Base-by-base conservation (phyloP, 805 yeast species). In the Naumovozyma castellii region DNA sequence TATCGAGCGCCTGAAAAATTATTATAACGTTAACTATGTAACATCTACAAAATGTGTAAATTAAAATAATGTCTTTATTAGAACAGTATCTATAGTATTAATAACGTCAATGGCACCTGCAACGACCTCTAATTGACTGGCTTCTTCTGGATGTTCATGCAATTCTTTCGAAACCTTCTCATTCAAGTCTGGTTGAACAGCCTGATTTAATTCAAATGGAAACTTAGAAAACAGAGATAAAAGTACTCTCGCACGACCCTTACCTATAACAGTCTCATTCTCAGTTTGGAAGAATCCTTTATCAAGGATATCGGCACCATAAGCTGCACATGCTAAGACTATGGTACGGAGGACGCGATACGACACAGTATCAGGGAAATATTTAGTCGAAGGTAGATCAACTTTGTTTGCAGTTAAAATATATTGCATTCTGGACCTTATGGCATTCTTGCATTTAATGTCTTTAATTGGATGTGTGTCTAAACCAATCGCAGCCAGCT, bases 381-480 rank as follows among this genome's bases (percentile, higher is more conserved):
- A 83, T 47, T 72, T 74, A 34, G 73, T 72, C 27, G 76, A 68
- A 48, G 66, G 67, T 22, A 80, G 54, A 42, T 69, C 72, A 49
- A 82, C 72, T 38, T 81, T 83, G 63, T 95, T 77, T 28, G n/a
- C n/a, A n/a, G n/a, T n/a, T 51, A 92, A 69, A 37, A 86, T 58
- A 34, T 73, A 71, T 46, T 87, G 66, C 19, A 86, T 76, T 52
- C 97, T 75, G 43, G 76, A 72, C 41, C 79, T 78, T 41, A 92
- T 73, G 41, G 78, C 78, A 49, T 85, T 94, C 64, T 92, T 92
- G 36, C 94, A 79, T 47, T 77, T 67, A 34, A 81, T 72, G 62
- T 92, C 98, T 27, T 88, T 81, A 13, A 92, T 76, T 5, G 98
- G 98, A 63, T 94, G 98, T 5, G 98, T 92, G 25, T 97, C 95